A percentile compares a stretch with the other conserved stretches of the same genome.
Conservation (phyloP, 768 basidiomycete genomes). For the Gymnopilus dilepis region DNA sequence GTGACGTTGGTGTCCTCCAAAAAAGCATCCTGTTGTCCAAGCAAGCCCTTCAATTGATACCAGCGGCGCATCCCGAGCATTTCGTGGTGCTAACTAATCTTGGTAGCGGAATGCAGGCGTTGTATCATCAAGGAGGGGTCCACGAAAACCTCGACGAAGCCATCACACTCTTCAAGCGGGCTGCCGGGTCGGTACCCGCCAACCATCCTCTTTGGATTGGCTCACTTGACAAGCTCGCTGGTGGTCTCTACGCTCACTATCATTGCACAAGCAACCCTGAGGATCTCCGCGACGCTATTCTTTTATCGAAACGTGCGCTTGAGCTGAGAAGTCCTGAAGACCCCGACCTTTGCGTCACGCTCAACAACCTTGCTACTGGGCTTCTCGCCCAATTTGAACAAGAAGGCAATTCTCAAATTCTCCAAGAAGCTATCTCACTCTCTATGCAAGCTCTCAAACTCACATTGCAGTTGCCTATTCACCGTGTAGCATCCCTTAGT, state of each 20-base stretch:
- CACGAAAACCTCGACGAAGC: not conserved
- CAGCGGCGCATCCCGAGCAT: not conserved
- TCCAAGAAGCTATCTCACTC: not conserved
- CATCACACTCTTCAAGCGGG: conserved; percentile 2
- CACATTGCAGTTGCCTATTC: not conserved
- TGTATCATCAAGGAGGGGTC: not conserved
- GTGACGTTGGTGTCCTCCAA: not conserved
- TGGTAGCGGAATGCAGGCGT: not conserved
- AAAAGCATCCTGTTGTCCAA: not conserved
- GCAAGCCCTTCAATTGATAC: not conserved
- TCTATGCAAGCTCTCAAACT: conserved; percentile 1
- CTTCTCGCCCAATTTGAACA: conserved; percentile 4
- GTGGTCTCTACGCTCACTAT: not conserved
- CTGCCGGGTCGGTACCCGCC: not conserved
- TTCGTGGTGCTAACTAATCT: not conserved
- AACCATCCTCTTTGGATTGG: not conserved
- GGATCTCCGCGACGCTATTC: conserved; percentile 2
- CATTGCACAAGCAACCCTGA: not conserved
- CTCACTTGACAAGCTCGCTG: conserved; percentile 1
- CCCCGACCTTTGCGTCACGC: not conserved
- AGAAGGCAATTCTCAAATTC: not conserved
- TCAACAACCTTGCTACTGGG: conserved; percentile 1
- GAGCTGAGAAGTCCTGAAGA: not conserved
- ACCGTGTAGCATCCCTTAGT: not conserved
- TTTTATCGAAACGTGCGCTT: not conserved